Evolutionary conservation across 148 eudicot genomes (phyloP), one percentile per base, ranked within the genome.

Genomic region (Silene uniflora): DNA sequence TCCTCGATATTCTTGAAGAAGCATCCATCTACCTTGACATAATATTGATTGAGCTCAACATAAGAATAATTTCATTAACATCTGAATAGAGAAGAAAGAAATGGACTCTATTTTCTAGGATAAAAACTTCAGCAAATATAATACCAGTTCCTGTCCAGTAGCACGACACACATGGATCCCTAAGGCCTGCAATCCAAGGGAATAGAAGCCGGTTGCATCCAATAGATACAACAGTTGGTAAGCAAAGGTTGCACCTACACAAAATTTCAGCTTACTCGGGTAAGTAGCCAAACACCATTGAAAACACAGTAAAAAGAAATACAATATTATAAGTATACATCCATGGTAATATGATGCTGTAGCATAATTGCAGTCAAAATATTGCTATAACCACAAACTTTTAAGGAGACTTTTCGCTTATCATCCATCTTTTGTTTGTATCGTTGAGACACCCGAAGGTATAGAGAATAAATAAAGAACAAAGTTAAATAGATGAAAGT

Each of bases 131-230:
- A 27, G 61, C 16, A 42, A 27, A 74, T 66, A 73, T 72, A 39
- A 76, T 95, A 95, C 99, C 97, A 95, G 79, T 82, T 95, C 99
- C 80, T 95, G 99, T 63, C 99, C 99, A 54, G 97, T 92, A 74
- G 99, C 99, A 76, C 99, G 96, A 80, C 97, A 90, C 64, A 95
- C 96, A 76, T 95, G 92, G 82, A 95, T 87, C 62, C 99, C 92
- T 77, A 95, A 90, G 67, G 87, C 88, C 86, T 95, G 97, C 85
- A 95, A 79, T 85, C 96, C 99, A 76, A 87, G 81, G 60, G 96
- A 92, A 83, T 92, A 95, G 85, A 92, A 95, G 67, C 97, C 96
- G 67, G 99, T 90, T 67, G 97, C 99, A 87, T 95, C 99, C 96
- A 95, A 80, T 68, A 95, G 80, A 82, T 95, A 95, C 79, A 95